Evolutionary conservation across 148 eudicot genomes (phyloP).

Genomic region (Bassia scoparia): DNA sequence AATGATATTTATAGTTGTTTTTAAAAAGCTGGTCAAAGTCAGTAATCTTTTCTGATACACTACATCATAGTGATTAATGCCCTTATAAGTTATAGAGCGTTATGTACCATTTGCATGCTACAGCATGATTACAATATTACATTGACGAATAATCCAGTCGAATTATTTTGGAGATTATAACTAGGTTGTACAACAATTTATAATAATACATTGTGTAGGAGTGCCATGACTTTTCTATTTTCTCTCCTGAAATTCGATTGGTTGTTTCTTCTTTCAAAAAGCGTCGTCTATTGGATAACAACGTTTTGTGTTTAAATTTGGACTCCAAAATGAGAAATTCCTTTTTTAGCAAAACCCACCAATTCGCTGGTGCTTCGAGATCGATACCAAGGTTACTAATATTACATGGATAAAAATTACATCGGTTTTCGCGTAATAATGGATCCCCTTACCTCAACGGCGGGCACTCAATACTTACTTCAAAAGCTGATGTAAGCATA

Average conservation of each 20-base stretch:
- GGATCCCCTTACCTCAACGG: conserved; percentile 45
- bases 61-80: too few relatives aligned
- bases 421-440: conserved; percentile 45
- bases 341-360: conserved; percentile 60
- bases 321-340: conserved; percentile 41
- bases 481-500: conserved; percentile 51
- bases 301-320: conserved; percentile 68
- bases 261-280: conserved; percentile 31
- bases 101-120: too few relatives aligned
- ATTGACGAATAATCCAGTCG: too few relatives aligned
- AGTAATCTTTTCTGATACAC: too few relatives aligned
- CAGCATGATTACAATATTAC: too few relatives aligned
- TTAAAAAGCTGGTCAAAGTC: too few relatives aligned
- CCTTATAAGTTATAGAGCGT: too few relatives aligned
- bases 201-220: not conserved
- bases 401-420: conserved; percentile 53
- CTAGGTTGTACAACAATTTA: not conserved
- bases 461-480: conserved; percentile 42
- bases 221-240: not conserved
- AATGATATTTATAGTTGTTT: too few relatives aligned
- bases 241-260: conserved; percentile 1
- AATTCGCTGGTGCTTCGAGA: conserved; percentile 65
- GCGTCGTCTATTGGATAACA: conserved; percentile 72
- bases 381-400: conserved; percentile 38
- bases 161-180: not conserved